Percentiles rank a stretch among this genome's conserved stretches.
Conservation (phyloP, 2,329 filamentous ascomycete species). For the Fusarium ambrosium region DNA sequence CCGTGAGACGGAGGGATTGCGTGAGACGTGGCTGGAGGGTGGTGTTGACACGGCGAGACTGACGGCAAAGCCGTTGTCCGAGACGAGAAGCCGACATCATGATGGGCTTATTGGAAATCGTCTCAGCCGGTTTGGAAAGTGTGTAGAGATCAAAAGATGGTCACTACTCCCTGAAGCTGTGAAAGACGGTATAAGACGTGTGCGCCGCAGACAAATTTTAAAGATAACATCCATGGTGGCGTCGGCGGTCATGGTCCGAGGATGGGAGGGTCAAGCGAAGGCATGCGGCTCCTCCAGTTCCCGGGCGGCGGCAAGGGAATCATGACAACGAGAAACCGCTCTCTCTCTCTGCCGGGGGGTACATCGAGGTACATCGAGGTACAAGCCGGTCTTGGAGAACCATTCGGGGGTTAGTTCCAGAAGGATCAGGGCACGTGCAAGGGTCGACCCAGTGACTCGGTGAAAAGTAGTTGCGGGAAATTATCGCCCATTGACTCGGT, state of each 20-base stretch:
- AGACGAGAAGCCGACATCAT: conserved; percentile 47
- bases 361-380: conserved; percentile 11
- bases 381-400: not conserved
- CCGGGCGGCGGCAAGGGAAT: conserved; percentile 7
- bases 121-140: conserved; percentile 1
- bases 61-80: conserved; percentile 45
- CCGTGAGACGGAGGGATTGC: conserved; percentile 22
- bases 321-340: not conserved
- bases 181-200: conserved; percentile 11
- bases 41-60: conserved; percentile 37
- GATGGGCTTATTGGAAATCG: conserved; percentile 21
- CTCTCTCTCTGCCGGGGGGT: conserved; percentile 27
- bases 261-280: conserved; percentile 8
- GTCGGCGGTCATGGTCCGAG: conserved; percentile 41
- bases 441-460: conserved; percentile 33
- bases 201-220: conserved; percentile 32
- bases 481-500: conserved; percentile 29
- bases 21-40: conserved; percentile 37
- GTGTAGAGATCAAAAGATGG: conserved; percentile 1
- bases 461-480: conserved; percentile 25
- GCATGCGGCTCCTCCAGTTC: conserved; percentile 18
- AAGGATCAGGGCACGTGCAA: conserved; percentile 3
- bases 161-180: not conserved
- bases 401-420: conserved; percentile 27
- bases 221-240: conserved; percentile 34